phyloP scores from a whole-genome alignment of 2,329 filamentous ascomycete genomes.

The Beauveria brongniartii region DNA sequence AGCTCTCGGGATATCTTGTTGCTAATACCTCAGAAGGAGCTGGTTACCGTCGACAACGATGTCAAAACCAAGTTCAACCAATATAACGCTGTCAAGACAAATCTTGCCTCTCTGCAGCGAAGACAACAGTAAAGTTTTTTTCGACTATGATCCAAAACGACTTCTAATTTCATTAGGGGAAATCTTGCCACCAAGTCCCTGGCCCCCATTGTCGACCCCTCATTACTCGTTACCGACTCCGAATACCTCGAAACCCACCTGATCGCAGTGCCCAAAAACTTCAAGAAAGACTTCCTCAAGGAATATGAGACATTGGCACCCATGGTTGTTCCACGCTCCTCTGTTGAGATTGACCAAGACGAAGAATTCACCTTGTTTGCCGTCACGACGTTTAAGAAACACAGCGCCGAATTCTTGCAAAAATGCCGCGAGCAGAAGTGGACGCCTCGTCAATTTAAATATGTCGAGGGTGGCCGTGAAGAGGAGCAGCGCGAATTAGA shows the following conservation, averaged over 20 bases:
- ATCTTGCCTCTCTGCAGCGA: constrained; percentile 70
- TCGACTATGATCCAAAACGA: no score
- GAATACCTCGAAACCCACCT: constrained; percentile 97
- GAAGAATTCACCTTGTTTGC: constrained; percentile 84
- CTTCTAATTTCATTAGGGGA: constrained; percentile 46
- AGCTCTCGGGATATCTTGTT: constrained; percentile 2
- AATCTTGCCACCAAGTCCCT: constrained; percentile 93
- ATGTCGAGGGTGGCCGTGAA: constrained; percentile 81
- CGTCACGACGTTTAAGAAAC: constrained; percentile 90
- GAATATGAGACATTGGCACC: constrained; percentile 80
- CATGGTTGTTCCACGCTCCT: constrained; percentile 91
- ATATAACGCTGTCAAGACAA: constrained; percentile 87
- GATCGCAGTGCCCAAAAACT: constrained; percentile 72
- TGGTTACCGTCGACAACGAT: constrained; percentile 87
- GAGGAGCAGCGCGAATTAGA: constrained; percentile 84
- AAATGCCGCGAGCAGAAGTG: constrained; percentile 90
- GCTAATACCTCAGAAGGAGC: constrained; percentile 50
- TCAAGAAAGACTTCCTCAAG: constrained; percentile 80
- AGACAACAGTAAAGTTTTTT: constrained; percentile 64
- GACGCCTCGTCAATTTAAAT: constrained; percentile 91
- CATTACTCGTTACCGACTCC: constrained; percentile 74
- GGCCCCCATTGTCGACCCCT: constrained; percentile 76
- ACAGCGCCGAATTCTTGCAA: constrained; percentile 76
- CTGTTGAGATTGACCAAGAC: constrained; percentile 70
- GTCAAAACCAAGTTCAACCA: constrained; percentile 91